Evolutionary conservation across 176 grass and related monocot genomes (phyloP), one percentile per base, ranked within the genome.

Genomic region (Phragmites australis): DNA sequence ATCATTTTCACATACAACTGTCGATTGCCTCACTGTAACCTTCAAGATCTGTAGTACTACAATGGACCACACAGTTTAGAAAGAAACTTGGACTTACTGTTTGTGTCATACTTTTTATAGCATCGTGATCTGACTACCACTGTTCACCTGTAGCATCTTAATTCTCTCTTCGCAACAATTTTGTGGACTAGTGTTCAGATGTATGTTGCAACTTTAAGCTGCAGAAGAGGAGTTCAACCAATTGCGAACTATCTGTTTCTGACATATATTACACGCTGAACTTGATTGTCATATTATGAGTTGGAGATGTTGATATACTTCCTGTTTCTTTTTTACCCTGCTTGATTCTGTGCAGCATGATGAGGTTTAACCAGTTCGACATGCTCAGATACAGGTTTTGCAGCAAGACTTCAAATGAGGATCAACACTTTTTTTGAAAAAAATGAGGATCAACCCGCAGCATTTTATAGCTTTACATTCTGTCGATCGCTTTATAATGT

Each of bases 301-400:
- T 42, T 55, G 64, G 22, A 54, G 47, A 68, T 29, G 34, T 72
- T 72, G 27, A 72, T 72, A 34, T 51, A 31, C 46, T 49, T 49
- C 34, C 34, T 37, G 34, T 37, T 37, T 37, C 34, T 37, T 37
- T 37, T 37, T 37, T 37, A 2, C 34, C 34, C 34, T 37, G 34
- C 34, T 37, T 5, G 34, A 37, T 37, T 37, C 34, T 37, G 34
- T 25, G 7, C n/a, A 47, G 43, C 13, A 70, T 23, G 45, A 48
- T 30, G 15, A 19, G 21, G 34, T 68, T 79, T 50, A 30, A 44
- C 51, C 47, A 41, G 76, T 52, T 67, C 41, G 46, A 27, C 76
- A 18, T 18, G 34, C 17, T 17, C 32, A 2, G n/a, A 22, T 49
- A 66, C 31, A 7, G 76, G 21, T 41, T 37, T 67, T 68, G 63